Conservation (phyloP, 768 basidiomycete genomes). For the Mycena polygramma region DNA sequence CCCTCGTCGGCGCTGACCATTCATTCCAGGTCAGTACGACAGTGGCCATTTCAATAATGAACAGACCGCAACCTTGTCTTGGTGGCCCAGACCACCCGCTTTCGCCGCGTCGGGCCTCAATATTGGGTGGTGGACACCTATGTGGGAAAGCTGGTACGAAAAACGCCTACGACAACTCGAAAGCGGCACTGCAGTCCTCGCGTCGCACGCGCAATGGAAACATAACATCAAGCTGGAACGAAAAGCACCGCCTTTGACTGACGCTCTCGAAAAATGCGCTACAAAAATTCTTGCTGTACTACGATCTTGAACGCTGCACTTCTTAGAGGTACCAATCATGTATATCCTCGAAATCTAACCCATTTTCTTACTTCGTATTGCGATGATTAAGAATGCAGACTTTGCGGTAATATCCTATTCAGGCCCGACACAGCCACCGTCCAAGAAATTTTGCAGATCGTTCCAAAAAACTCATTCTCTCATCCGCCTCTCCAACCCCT, state of each 20-base stretch:
- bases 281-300: not conserved
- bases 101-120: slow-evolving; percentile 32
- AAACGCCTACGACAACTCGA: slow-evolving; percentile 27
- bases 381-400: not conserved
- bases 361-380: not conserved
- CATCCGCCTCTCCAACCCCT: not conserved
- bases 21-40: not conserved
- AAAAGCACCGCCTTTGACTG: not conserved
- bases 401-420: too few species aligned
- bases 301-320: not conserved
- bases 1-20: not conserved
- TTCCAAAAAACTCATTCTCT: not conserved
- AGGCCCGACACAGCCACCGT: too few species aligned
- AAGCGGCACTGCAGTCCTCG: not conserved
- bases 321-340: not conserved
- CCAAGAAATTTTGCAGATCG: too few species aligned
- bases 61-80: slow-evolving; percentile 32
- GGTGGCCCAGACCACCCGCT: slow-evolving; percentile 38
- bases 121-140: slow-evolving; percentile 39
- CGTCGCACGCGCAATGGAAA: slow-evolving; percentile 1
- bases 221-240: slow-evolving; percentile 7
- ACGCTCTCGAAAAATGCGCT: too few species aligned
- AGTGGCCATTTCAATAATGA: slow-evolving; percentile 11
- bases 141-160: slow-evolving; percentile 41
- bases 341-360: not conserved